Conservation (phyloP, 1,139 yeast genomes). For the Geotrichum cucujoidarum region DNA sequence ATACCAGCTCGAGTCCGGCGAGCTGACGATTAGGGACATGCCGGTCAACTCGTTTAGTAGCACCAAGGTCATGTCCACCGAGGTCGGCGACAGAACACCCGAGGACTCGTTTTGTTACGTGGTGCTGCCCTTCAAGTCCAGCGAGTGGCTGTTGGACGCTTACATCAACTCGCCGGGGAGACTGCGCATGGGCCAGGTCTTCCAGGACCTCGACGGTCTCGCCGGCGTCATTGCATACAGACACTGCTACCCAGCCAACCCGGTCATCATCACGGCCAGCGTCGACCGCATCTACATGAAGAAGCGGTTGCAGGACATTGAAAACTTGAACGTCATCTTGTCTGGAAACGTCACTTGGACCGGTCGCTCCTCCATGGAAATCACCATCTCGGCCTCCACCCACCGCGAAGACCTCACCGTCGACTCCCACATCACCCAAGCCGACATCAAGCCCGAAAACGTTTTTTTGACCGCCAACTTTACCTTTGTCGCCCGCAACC, state of each 20-base stretch:
- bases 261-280: slow-evolving; percentile 89
- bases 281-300: slow-evolving; percentile 89
- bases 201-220: slow-evolving; percentile 84
- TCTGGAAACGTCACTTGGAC: slow-evolving; percentile 95
- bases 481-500: slow-evolving; percentile 93
- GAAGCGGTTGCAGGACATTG: slow-evolving; percentile 74
- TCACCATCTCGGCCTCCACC: slow-evolving; percentile 81
- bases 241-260: slow-evolving; percentile 86
- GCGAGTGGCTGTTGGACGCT: slow-evolving; percentile 75
- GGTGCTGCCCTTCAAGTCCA: slow-evolving; percentile 76
- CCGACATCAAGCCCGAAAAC: slow-evolving; percentile 44
- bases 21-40: slow-evolving; percentile 14
- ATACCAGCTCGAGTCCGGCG: slow-evolving; percentile 19
- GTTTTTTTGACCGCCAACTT: slow-evolving; percentile 80
- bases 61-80: slow-evolving; percentile 47
- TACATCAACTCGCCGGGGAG: slow-evolving; percentile 87
- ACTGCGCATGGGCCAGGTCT: slow-evolving; percentile 82
- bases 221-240: slow-evolving; percentile 85
- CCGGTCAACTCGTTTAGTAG: slow-evolving; percentile 52
- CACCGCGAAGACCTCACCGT: slow-evolving; percentile 46
- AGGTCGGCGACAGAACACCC: slow-evolving; percentile 66
- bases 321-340: slow-evolving; percentile 66
- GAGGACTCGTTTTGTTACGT: slow-evolving; percentile 71
- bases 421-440: slow-evolving; percentile 33
- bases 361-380: slow-evolving; percentile 92